Evolutionary conservation across 2,329 filamentous ascomycete species (phyloP).

Genomic region (Fusarium goolgardi): DNA sequence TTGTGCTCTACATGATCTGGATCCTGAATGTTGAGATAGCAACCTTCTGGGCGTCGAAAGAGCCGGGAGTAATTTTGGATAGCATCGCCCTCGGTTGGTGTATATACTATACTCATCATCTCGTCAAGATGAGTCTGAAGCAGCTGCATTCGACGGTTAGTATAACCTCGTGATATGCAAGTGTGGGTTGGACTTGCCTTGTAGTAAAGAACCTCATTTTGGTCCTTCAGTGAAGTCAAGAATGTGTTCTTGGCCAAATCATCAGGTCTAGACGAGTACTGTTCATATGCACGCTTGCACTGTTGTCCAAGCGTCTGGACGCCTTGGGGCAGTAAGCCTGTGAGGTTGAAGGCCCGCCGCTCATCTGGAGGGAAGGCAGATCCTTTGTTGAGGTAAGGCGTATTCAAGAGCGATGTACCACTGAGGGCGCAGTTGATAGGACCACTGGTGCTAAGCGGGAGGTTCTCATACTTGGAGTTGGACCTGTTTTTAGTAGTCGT

Average conservation of each 20-base stretch:
- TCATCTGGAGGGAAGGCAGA: slow-evolving; percentile 80
- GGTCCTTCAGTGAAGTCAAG: slow-evolving; percentile 84
- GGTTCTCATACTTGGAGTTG: slow-evolving; percentile 47
- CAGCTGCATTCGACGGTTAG: slow-evolving; percentile 60
- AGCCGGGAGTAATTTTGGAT: slow-evolving; percentile 85
- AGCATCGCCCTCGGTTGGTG: slow-evolving; percentile 88
- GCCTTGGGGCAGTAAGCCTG: slow-evolving; percentile 77
- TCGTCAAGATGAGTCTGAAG: slow-evolving; percentile 82
- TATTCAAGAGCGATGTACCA: slow-evolving; percentile 52
- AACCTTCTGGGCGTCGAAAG: slow-evolving; percentile 83
- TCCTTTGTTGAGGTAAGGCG: slow-evolving; percentile 76
- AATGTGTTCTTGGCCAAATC: slow-evolving; percentile 88
- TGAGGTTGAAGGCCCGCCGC: slow-evolving; percentile 74
- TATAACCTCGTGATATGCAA: slow-evolving; percentile 14
- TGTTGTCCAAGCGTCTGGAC: slow-evolving; percentile 83
- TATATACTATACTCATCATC: slow-evolving; percentile 93
- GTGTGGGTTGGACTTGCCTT: slow-evolving; percentile 58
- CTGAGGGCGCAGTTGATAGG: slow-evolving; percentile 54
- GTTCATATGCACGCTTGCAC: slow-evolving; percentile 79
- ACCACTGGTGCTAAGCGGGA: slow-evolving; percentile 53
- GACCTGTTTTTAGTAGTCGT: slow-evolving; percentile 29
- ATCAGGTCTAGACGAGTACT: slow-evolving; percentile 73
- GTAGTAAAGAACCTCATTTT: slow-evolving; percentile 87
- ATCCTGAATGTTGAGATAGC: slow-evolving; percentile 81
- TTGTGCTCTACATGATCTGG: slow-evolving; percentile 73